Evolutionary conservation across 129 eudicot species (phyloP), one percentile per base, ranked within the genome.

Genomic region (Escallonia rubra): DNA sequence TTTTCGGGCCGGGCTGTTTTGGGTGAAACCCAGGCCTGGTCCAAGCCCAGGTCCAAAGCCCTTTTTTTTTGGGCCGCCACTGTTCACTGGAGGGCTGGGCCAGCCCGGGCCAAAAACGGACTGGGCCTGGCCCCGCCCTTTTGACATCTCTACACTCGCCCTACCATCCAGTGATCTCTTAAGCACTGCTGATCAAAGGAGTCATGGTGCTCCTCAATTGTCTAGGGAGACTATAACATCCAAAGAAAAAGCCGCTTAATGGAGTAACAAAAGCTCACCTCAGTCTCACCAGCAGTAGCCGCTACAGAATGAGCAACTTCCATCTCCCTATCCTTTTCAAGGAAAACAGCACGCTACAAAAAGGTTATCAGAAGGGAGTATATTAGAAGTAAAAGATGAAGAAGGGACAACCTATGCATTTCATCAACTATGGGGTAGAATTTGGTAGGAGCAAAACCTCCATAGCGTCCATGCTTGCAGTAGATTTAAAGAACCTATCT

Each of bases 221-320:
- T n/a, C 15, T 15, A 3, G 1, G 3, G 62, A 44, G 15, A 43
- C 6, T 48, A 12, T 13, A 47, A 2, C 44, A 23, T 4, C 10
- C 56, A 47, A 34, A 64, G 15, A 48, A n/a, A 1, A 23, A 23
- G 34, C 34, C 34, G 34, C 34, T 23, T 1, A 23, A 55, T 55
- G 6, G 23, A 60, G 43, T 7, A 14, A 48, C 51, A 6, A 9
- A 55, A 60, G 67, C 82, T 79, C 43, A 92, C 98, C 88, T 86
- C 84, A 39, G 98, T 93, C 10, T 93, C 98, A 79, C 98, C 98
- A 84, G 87, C 98, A 76, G 83, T 79, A 61, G 92, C 98, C 12
- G 98, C 98, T 68, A 84, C 91, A 61, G 95, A 82, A 81, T 88
- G 98, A 75, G 98, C 98, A 72, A 81, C 92, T 82, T 93, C 98